These are phyloP conservation scores for Inga leiocalycina DNA, from an alignment of 306 rosid species.

Conservation along the genomic window DNA sequence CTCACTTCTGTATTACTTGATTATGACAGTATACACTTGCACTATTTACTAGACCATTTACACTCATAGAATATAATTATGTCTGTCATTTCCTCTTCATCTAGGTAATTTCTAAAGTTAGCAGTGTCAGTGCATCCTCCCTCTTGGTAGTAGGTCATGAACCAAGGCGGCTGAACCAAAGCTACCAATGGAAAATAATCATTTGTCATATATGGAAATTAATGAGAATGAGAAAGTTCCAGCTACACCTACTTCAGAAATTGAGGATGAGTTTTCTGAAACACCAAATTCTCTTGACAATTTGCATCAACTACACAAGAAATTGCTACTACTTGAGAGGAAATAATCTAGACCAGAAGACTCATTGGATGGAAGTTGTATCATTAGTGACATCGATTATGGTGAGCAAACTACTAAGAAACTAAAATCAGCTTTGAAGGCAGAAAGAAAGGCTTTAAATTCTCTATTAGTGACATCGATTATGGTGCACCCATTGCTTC, in stretches of 20 bases:
- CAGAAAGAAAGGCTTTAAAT: slow-evolving; percentile 73
- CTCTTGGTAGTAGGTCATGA: not conserved
- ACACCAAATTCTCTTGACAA: slow-evolving; percentile 76
- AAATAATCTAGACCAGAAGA: slow-evolving; percentile 77
- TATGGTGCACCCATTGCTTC: no score
- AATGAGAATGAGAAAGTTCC: slow-evolving; percentile 72
- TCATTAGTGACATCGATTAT: slow-evolving; percentile 62
- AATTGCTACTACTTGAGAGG: slow-evolving; percentile 66
- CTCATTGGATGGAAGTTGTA: slow-evolving; percentile 87
- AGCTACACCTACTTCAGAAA: slow-evolving; percentile 80
- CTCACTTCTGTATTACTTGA: no score
- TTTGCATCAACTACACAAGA: slow-evolving; percentile 66
- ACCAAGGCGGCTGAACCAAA: slow-evolving; percentile 51
- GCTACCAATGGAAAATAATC: slow-evolving; percentile 40
- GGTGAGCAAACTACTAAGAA: slow-evolving; percentile 65
- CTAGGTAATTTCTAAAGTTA: no score
- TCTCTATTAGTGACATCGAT: slow-evolving; percentile 37
- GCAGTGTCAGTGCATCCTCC: no score
- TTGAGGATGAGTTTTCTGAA: slow-evolving; percentile 79
- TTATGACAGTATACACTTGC: no score
- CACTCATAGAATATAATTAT: no score
- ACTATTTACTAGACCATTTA: no score
- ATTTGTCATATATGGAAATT: slow-evolving; percentile 43
- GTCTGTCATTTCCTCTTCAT: no score
- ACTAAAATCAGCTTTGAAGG: slow-evolving; percentile 63